Conservation (phyloP, 306 rosid species). For the Prosopis cineraria region DNA sequence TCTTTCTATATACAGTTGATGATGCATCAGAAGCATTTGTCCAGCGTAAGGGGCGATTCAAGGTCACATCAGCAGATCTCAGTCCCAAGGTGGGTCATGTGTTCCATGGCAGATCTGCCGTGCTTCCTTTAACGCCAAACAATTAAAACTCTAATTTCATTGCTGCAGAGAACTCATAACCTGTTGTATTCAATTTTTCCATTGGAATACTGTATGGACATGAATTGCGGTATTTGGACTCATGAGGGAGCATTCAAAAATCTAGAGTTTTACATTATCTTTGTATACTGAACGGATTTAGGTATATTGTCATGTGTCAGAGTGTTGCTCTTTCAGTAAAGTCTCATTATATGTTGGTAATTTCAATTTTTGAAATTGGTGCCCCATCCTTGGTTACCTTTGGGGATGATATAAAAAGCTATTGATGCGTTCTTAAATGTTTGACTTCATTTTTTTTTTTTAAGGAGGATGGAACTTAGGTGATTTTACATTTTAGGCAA, state of each 20-base stretch:
- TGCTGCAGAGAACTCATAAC: background rate
- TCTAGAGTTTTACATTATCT: background rate
- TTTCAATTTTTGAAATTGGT: background rate
- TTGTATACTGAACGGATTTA: background rate
- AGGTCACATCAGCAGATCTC: slow-evolving; percentile 80
- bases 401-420: background rate
- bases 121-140: background rate
- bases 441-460: slow-evolving; percentile 13
- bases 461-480: slow-evolving; percentile 40
- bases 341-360: slow-evolving; percentile 16
- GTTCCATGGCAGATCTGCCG: slow-evolving; percentile 13
- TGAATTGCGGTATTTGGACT: background rate
- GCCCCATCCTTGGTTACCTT: background rate
- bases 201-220: background rate
- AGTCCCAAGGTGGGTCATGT: slow-evolving; percentile 68
- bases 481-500: slow-evolving; percentile 55
- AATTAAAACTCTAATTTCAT: slow-evolving; percentile 2
- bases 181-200: background rate
- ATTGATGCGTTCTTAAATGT: slow-evolving; percentile 29
- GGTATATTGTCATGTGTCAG: background rate
- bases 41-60: slow-evolving; percentile 86
- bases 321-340: background rate
- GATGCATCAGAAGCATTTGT: slow-evolving; percentile 85
- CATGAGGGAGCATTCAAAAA: background rate
- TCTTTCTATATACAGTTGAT: slow-evolving; percentile 54